phyloP scores from a whole-genome alignment of 202 grass and related monocot genomes.

The Elaeis oleifera region DNA sequence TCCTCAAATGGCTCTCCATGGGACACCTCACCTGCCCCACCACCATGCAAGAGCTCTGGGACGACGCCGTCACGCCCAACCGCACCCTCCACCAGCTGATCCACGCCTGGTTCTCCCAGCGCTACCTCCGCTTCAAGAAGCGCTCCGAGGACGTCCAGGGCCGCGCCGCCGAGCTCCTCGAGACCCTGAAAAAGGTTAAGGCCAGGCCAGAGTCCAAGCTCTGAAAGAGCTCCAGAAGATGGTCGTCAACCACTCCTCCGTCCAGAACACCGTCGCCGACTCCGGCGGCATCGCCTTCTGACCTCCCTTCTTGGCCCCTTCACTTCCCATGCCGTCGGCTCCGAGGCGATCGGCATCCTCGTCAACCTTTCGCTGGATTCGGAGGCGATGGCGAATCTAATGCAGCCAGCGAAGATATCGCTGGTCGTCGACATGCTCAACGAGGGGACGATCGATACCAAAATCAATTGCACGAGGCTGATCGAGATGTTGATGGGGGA shows the following conservation, averaged over 20 bases:
- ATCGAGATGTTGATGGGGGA: conserved; percentile 81
- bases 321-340: conserved; percentile 82
- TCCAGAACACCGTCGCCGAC: conserved; percentile 56
- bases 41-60: conserved; percentile 99
- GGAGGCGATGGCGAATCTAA: conserved; percentile 51
- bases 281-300: conserved; percentile 46
- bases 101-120: conserved; percentile 87
- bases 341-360: conserved; percentile 80
- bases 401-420: conserved; percentile 86
- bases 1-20: conserved; percentile 73
- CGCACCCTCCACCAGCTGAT: conserved; percentile 82
- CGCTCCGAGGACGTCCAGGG: conserved; percentile 84
- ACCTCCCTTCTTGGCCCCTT: conserved; percentile 75
- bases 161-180: conserved; percentile 68
- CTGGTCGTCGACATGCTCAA: conserved; percentile 88
- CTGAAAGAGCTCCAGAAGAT: conserved; percentile 64
- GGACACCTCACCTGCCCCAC: conserved; percentile 93
- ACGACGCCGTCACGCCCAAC: conserved; percentile 79
- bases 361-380: conserved; percentile 55
- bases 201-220: conserved; percentile 22
- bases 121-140: conserved; percentile 74
- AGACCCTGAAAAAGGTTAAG: conserved; percentile 30
- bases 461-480: conserved; percentile 70
- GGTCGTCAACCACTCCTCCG: conserved; percentile 45
- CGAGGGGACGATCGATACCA: conserved; percentile 72